phyloP scores from a whole-genome alignment of 352 stramenopile genomes.

The Phytopythium delawarense region DNA sequence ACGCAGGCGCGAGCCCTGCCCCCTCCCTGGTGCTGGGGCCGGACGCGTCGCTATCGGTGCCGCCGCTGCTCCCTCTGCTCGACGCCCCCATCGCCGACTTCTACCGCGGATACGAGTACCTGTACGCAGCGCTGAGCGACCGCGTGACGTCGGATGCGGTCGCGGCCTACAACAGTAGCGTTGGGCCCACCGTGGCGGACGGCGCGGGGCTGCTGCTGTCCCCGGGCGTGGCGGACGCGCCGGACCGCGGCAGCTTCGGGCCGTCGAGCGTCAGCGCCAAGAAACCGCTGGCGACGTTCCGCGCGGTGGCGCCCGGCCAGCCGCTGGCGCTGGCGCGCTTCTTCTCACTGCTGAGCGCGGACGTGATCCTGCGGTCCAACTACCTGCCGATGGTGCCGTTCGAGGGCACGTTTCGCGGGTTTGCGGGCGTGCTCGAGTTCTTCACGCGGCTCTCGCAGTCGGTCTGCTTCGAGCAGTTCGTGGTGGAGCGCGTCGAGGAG shows the following conservation, averaged over 20 bases:
- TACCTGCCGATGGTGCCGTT: constrained; percentile 90
- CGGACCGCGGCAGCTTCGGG: constrained; percentile 14
- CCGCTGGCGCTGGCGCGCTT: constrained; percentile 60
- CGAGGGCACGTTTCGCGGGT: constrained; percentile 77
- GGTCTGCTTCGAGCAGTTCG: constrained; percentile 72
- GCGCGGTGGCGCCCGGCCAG: constrained; percentile 47
- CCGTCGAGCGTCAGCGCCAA: constrained; percentile 22
- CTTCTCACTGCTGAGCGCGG: constrained; percentile 73
- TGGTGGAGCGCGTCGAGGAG: constrained; percentile 66
- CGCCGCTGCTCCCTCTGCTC: constrained; percentile 1
- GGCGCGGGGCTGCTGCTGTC: constrained; percentile 3
- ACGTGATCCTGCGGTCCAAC: constrained; percentile 79
- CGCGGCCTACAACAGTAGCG: not conserved
- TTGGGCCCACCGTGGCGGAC: constrained; percentile 10
- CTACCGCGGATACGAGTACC: constrained; percentile 73
- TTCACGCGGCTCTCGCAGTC: constrained; percentile 65
- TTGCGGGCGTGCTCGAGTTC: constrained; percentile 72
- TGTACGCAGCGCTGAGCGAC: constrained; percentile 57
- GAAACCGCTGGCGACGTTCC: constrained; percentile 43
- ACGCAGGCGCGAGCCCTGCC: too few relatives aligned
- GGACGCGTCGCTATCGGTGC: not conserved
- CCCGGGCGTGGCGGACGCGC: constrained; percentile 18
- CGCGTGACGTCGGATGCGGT: constrained; percentile 39
- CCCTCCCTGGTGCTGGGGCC: constrained; percentile 32
- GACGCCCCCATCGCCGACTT: constrained; percentile 44